Conservation (phyloP, 2,329 filamentous ascomycete species). For the Aspergillus pseudoterreus region DNA sequence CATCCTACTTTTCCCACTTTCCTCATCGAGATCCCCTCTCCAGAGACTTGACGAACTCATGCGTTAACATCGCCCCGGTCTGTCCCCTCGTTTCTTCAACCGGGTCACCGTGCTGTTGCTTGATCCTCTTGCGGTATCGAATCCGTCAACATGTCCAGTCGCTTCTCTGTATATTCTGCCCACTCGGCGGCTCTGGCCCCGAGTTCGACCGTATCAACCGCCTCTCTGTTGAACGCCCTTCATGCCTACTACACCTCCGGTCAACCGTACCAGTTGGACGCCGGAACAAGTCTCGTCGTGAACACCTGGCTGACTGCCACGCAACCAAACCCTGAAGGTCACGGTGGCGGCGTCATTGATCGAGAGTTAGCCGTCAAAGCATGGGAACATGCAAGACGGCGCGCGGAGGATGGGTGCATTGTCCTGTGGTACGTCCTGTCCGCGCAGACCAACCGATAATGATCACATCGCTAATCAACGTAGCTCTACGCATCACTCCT, state of each 20-base stretch:
- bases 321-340: constrained; percentile 65
- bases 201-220: constrained; percentile 71
- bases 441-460: constrained; percentile 15
- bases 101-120: not conserved
- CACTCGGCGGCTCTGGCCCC: constrained; percentile 54
- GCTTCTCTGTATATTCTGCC: constrained; percentile 59
- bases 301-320: constrained; percentile 91
- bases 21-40: not conserved
- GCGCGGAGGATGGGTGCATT: constrained; percentile 93
- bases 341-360: constrained; percentile 75
- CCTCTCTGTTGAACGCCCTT: constrained; percentile 84
- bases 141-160: constrained; percentile 53
- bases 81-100: not conserved
- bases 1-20: constrained; percentile 6
- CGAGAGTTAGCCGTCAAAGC: constrained; percentile 71
- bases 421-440: constrained; percentile 67
- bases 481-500: constrained; percentile 83
- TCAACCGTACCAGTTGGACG: constrained; percentile 81
- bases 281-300: constrained; percentile 85
- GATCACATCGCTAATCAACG: not conserved
- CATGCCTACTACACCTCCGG: constrained; percentile 83
- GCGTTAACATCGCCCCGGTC: constrained; percentile 32
- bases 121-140: not conserved
- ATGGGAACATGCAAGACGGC: constrained; percentile 92
- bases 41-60: not conserved